These are phyloP conservation scores for Huiozyma naganishii DNA, from an alignment of 805 yeast genomes.

Conservation along the genomic window DNA sequence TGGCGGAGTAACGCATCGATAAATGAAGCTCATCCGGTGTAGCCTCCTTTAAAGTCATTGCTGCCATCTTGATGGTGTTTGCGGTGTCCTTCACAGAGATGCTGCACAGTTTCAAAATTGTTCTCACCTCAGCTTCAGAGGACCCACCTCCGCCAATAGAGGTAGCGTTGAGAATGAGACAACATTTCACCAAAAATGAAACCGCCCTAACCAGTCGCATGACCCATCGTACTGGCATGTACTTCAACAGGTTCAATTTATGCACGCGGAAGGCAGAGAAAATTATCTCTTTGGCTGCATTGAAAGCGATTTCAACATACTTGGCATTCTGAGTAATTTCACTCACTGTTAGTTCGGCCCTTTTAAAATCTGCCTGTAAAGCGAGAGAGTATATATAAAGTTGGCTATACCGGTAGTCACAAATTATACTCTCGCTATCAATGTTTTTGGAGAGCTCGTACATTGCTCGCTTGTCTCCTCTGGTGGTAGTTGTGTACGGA, in stretches of 20 bases:
- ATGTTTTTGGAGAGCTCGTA: constrained; percentile 29
- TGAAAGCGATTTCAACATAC: constrained; percentile 72
- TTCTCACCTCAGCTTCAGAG: constrained; percentile 31
- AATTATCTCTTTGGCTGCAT: constrained; percentile 72
- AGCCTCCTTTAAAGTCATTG: constrained; percentile 65
- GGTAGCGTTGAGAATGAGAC: constrained; percentile 43
- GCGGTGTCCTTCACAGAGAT: constrained; percentile 65
- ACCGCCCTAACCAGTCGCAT: constrained; percentile 78
- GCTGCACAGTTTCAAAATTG: constrained; percentile 47
- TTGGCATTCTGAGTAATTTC: constrained; percentile 64
- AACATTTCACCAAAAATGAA: constrained; percentile 82
- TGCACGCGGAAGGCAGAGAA: constrained; percentile 62
- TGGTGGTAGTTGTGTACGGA: constrained; percentile 16
- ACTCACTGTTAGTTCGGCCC: constrained; percentile 40
- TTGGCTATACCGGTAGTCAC: constrained; percentile 79
- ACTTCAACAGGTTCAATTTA: constrained; percentile 48
- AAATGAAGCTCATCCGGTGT: constrained; percentile 85
- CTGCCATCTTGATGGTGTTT: constrained; percentile 56
- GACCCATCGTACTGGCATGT: constrained; percentile 90
- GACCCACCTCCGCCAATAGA: constrained; percentile 10
- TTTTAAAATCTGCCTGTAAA: constrained; percentile 36
- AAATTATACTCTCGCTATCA: constrained; percentile 60
- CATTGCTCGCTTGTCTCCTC: constrained; percentile 25
- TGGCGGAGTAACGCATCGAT: constrained; percentile 69
- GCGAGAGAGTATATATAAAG: constrained; percentile 80